Conservation (phyloP, 2,329 filamentous ascomycete species). For the Hymenoscyphus fructigenus region DNA sequence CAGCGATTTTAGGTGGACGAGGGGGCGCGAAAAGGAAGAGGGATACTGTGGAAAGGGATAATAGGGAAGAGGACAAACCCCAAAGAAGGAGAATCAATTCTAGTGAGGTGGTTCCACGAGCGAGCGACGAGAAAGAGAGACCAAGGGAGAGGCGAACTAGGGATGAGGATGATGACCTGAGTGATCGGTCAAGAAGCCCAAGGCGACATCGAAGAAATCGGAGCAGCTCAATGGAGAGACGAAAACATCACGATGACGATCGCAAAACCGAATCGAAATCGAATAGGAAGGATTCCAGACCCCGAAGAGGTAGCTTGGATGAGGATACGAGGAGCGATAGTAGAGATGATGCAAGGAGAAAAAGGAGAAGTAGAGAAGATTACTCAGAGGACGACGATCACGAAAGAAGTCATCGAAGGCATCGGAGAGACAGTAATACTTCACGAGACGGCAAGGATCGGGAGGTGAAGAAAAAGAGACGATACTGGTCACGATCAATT, state of each 20-base stretch:
- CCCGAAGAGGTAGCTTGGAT: background rate
- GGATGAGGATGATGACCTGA: conserved; percentile 11
- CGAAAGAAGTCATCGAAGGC: conserved; percentile 22
- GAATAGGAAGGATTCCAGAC: background rate
- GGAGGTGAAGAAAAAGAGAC: conserved; percentile 22
- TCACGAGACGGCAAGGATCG: conserved; percentile 23
- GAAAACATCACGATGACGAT: background rate
- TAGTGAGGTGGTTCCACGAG: conserved; percentile 13
- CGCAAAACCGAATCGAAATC: conserved; percentile 2
- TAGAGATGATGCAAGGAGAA: background rate
- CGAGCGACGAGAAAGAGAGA: conserved; percentile 6
- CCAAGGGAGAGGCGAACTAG: conserved; percentile 10
- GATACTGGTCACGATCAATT: conserved; percentile 28
- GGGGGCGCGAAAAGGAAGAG: conserved; percentile 28
- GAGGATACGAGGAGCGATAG: background rate
- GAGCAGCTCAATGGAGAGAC: conserved; percentile 21
- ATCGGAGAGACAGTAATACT: conserved; percentile 31
- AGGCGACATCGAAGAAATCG: conserved; percentile 34
- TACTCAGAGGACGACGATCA: background rate
- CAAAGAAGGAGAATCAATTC: conserved; percentile 17
- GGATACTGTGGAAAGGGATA: conserved; percentile 18
- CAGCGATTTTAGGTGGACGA: conserved; percentile 52
- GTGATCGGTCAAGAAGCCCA: conserved; percentile 16
- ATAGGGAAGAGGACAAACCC: background rate
- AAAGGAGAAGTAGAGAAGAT: background rate